These are phyloP conservation scores for Aleurites moluccanus DNA, from an alignment of 441 rosid genomes.

Conservation along the genomic window DNA sequence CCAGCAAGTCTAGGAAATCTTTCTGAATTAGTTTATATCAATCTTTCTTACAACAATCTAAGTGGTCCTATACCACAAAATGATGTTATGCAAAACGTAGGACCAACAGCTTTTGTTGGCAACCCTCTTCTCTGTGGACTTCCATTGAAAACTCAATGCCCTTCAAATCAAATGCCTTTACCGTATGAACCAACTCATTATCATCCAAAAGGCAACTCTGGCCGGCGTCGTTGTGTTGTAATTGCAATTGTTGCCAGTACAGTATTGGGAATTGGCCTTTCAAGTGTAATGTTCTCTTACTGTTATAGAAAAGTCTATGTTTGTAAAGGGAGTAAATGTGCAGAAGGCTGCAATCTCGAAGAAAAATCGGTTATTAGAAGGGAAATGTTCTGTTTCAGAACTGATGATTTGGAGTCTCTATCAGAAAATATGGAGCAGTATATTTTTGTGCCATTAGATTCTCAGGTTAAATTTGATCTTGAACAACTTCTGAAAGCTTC, in stretches of 20 bases:
- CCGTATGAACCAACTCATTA: slow-evolving; percentile 7
- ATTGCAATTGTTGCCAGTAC: slow-evolving; percentile 59
- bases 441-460: slow-evolving; percentile 61
- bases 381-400: slow-evolving; percentile 47
- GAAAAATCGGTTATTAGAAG: slow-evolving; percentile 35
- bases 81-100: slow-evolving; percentile 66
- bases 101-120: slow-evolving; percentile 85
- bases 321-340: slow-evolving; percentile 26
- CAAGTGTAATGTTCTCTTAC: slow-evolving; percentile 61
- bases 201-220: slow-evolving; percentile 8
- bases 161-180: slow-evolving; percentile 26
- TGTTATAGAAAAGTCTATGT: slow-evolving; percentile 55
- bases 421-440: slow-evolving; percentile 68
- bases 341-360: slow-evolving; percentile 31
- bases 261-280: slow-evolving; percentile 59
- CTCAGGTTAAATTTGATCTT: slow-evolving; percentile 71
- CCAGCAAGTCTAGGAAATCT: slow-evolving; percentile 71
- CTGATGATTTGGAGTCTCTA: slow-evolving; percentile 46
- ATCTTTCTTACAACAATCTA: slow-evolving; percentile 74
- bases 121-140: slow-evolving; percentile 81
- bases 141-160: slow-evolving; percentile 63
- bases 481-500: slow-evolving; percentile 93
- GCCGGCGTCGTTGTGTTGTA: slow-evolving; percentile 26
- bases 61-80: slow-evolving; percentile 88
- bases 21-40: slow-evolving; percentile 77